A percentile compares a stretch with the other conserved stretches of the same genome.
Conservation (phyloP, 75 land plant genomes). For the Azolla pinnata region DNA sequence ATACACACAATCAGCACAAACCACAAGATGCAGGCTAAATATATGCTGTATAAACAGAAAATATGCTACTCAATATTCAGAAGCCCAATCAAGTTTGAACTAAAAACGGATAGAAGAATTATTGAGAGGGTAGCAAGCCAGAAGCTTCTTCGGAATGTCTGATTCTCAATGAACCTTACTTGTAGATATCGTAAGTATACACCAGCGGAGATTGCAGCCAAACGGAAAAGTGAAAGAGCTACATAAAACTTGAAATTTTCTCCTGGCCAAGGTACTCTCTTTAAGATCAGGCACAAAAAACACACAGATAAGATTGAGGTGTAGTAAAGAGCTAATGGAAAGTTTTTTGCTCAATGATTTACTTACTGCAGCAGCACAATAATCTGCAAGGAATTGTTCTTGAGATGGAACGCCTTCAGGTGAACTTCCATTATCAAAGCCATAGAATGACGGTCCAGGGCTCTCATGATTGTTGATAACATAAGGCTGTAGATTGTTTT, state of each 20-base stretch:
- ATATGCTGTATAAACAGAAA: no score
- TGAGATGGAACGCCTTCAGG: constrained; percentile 80
- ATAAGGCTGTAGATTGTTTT: no score
- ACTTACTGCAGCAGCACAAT: constrained; percentile 81
- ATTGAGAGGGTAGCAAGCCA: no score
- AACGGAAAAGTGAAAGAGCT: constrained; percentile 77
- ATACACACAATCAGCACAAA: no score
- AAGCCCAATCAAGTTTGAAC: no score
- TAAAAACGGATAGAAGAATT: no score
- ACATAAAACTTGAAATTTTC: constrained; percentile 79
- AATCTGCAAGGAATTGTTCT: constrained; percentile 58
- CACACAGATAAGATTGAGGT: not conserved
- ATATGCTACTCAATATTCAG: no score
- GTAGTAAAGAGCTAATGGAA: not conserved
- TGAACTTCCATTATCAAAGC: constrained; percentile 38
- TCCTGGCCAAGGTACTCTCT: constrained; percentile 83
- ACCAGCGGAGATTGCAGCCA: constrained; percentile 78
- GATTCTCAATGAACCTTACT: constrained; percentile 39
- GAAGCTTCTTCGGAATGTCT: no score
- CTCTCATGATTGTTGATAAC: constrained; percentile 28
- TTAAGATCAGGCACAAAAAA: constrained; percentile 4
- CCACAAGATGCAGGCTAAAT: no score
- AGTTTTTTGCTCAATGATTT: not conserved
- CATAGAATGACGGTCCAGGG: constrained; percentile 25
- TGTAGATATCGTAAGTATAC: constrained; percentile 61